These are phyloP conservation scores for Metroxylon sagu DNA, from an alignment of 176 grass and related monocot species.

Conservation along the genomic window DNA sequence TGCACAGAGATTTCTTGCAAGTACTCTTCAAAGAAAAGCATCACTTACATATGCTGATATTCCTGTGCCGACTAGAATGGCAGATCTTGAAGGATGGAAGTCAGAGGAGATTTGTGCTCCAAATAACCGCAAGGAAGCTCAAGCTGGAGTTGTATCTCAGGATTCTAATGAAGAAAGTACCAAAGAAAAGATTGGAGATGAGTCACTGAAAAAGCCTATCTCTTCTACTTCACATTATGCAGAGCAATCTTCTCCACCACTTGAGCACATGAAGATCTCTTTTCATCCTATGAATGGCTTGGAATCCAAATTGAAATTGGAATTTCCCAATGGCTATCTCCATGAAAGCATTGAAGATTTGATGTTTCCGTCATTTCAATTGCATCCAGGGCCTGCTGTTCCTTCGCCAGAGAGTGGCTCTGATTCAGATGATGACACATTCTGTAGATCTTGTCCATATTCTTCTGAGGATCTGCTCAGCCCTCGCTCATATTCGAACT, in stretches of 20 bases:
- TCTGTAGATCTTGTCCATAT: slow-evolving; percentile 84
- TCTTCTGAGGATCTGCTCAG: slow-evolving; percentile 79
- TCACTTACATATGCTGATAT: slow-evolving; percentile 46
- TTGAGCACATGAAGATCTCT: slow-evolving; percentile 95
- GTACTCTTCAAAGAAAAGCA: slow-evolving; percentile 75
- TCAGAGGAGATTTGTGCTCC: slow-evolving; percentile 20
- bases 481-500: slow-evolving; percentile 78
- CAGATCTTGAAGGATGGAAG: slow-evolving; percentile 28
- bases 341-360: slow-evolving; percentile 51
- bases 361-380: slow-evolving; percentile 75
- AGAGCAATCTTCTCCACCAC: slow-evolving; percentile 80
- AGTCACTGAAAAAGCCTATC: slow-evolving; percentile 32
- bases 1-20: slow-evolving; percentile 81
- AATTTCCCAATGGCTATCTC: slow-evolving; percentile 42
- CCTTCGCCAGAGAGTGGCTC: slow-evolving; percentile 45
- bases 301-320: slow-evolving; percentile 57
- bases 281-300: slow-evolving; percentile 68
- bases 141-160: slow-evolving; percentile 16
- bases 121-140: slow-evolving; percentile 15
- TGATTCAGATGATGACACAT: slow-evolving; percentile 98
- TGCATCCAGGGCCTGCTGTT: slow-evolving; percentile 40
- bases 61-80: slow-evolving; percentile 24
- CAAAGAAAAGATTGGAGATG: slow-evolving; percentile 33
- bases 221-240: slow-evolving; percentile 39
- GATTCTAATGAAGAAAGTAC: slow-evolving; percentile 27